A percentile compares a stretch with the other conserved stretches of the same genome.
These are phyloP conservation scores for Mycena epipterygia DNA, from an alignment of 768 basidiomycete species.

Conservation along the genomic window DNA sequence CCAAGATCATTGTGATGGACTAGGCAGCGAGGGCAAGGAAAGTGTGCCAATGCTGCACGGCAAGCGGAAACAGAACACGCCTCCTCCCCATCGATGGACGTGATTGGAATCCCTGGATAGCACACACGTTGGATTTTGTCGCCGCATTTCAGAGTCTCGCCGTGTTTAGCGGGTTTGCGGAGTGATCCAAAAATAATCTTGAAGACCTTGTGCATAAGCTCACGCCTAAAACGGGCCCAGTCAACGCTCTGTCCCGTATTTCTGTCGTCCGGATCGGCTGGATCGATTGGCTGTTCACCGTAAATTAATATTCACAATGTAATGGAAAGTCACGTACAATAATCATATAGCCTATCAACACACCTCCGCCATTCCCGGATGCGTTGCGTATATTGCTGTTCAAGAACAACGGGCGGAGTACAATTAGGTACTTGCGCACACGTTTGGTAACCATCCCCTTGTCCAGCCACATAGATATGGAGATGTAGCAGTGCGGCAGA, in stretches of 20 bases:
- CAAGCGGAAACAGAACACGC: slow-evolving; percentile 11
- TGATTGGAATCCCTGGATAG: slow-evolving; percentile 11
- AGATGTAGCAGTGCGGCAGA: slow-evolving; percentile 18
- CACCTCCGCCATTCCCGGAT: slow-evolving; percentile 20
- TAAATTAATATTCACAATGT: too few relatives aligned
- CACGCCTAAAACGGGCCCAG: neutral
- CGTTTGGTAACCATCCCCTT: slow-evolving; percentile 17
- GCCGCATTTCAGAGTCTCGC: too few relatives aligned
- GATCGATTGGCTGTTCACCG: slow-evolving; percentile 5
- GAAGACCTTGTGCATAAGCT: too few relatives aligned
- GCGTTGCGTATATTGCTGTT: slow-evolving; percentile 11
- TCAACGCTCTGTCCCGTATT: neutral
- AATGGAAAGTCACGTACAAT: neutral
- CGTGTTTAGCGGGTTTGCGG: too few relatives aligned
- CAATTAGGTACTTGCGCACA: slow-evolving; percentile 9
- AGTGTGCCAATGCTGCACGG: neutral
- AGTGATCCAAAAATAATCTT: too few relatives aligned
- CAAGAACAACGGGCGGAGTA: neutral
- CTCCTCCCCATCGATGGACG: slow-evolving; percentile 16
- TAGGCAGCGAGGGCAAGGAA: slow-evolving; percentile 12
- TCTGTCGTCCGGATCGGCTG: neutral
- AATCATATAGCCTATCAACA: slow-evolving; percentile 11
- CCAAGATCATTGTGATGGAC: slow-evolving; percentile 1
- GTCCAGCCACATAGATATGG: slow-evolving; percentile 14
- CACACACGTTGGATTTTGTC: too few relatives aligned